Evolutionary conservation across 805 yeast species (phyloP).

Genomic region (Candida peoriensis): DNA sequence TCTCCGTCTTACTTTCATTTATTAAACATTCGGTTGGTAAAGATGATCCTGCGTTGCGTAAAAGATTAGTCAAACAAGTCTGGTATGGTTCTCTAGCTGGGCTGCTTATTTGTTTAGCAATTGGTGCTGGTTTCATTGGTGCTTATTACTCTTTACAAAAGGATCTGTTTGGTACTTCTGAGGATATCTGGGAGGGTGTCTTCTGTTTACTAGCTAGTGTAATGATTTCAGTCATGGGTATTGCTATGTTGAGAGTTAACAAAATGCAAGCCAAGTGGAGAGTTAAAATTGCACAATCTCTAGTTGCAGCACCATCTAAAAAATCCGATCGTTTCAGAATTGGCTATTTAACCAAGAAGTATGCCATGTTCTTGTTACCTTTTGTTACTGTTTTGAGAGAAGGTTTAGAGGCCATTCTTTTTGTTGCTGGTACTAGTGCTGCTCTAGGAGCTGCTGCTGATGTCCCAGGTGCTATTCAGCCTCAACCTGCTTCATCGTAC

Average conservation of each 20-base stretch:
- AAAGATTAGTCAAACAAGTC: conserved; percentile 64
- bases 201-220: conserved; percentile 87
- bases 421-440: conserved; percentile 93
- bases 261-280: conserved; percentile 98
- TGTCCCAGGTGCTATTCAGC: too few species aligned
- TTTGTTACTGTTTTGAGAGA: conserved; percentile 90
- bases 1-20: conserved; percentile 88
- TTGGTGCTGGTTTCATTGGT: conserved; percentile 94
- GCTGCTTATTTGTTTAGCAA: conserved; percentile 66
- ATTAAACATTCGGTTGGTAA: conserved; percentile 78
- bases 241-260: conserved; percentile 92
- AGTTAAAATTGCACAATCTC: conserved; percentile 83
- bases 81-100: conserved; percentile 82
- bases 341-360: conserved; percentile 59
- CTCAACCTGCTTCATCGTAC: conserved; percentile 60
- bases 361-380: conserved; percentile 86
- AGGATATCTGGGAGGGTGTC: conserved; percentile 96
- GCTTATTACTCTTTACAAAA: conserved; percentile 76
- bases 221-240: conserved; percentile 90
- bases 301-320: conserved; percentile 52
- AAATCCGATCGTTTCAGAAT: conserved; percentile 48
- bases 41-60: conserved; percentile 49
- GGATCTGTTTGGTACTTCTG: conserved; percentile 83
- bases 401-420: conserved; percentile 94
- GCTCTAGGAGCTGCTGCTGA: too few species aligned